phyloP scores from a whole-genome alignment of 768 basidiomycete species.

The Exidia glandulosa region DNA sequence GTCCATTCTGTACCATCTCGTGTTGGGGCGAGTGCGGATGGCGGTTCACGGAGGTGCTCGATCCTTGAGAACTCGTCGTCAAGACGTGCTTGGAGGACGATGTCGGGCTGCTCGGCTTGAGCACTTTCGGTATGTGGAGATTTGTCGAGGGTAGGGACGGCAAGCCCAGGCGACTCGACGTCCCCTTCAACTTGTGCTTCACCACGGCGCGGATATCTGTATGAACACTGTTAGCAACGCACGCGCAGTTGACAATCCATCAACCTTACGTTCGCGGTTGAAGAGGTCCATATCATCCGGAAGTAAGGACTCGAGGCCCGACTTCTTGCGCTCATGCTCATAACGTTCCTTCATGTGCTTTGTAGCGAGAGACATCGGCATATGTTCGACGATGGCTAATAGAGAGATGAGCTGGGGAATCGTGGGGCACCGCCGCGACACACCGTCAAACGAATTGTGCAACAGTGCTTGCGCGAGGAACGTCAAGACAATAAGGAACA shows the following conservation, averaged over 20 bases:
- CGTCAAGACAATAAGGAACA: neutral
- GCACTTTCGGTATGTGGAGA: neutral
- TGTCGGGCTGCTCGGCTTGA: neutral
- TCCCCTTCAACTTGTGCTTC: neutral
- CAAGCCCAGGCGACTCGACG: neutral
- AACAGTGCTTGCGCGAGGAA: constrained; percentile 26
- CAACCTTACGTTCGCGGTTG: constrained; percentile 12
- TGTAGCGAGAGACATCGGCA: constrained; percentile 56
- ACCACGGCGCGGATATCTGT: neutral
- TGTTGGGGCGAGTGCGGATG: neutral
- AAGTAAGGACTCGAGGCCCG: neutral
- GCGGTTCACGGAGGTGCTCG: neutral
- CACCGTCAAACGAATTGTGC: constrained; percentile 31
- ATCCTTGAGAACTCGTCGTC: neutral
- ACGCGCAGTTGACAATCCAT: neutral
- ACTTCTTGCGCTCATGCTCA: constrained; percentile 7
- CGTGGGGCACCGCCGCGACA: neutral
- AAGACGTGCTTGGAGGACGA: neutral
- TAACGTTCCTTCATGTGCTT: constrained; percentile 38
- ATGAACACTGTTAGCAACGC: neutral
- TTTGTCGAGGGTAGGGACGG: neutral
- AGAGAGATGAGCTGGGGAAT: constrained; percentile 1
- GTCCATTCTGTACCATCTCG: too few relatives aligned
- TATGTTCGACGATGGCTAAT: constrained; percentile 37
- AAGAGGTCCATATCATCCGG: constrained; percentile 15